phyloP scores from a whole-genome alignment of 2,329 filamentous ascomycete species.

The Penicillium palitans region DNA sequence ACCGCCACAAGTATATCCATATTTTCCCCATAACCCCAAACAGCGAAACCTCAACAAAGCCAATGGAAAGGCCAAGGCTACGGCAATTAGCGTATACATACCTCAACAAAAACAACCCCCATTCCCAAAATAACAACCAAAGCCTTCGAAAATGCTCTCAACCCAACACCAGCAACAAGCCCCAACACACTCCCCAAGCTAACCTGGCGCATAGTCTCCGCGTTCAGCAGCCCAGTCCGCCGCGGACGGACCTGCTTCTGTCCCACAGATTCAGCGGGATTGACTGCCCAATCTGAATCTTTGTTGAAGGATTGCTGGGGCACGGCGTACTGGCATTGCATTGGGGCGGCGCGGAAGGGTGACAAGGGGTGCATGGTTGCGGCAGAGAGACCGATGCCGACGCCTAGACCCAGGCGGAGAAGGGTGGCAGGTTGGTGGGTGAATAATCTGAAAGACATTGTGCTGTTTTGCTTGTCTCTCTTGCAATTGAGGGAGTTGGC shows the following conservation, averaged over 20 bases:
- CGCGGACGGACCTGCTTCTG: conserved; percentile 29
- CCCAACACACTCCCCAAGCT: conserved; percentile 49
- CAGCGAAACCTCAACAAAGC: not conserved
- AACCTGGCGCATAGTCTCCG: conserved; percentile 45
- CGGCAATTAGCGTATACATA: conserved; percentile 24
- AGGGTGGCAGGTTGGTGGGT: conserved; percentile 29
- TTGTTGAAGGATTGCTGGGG: conserved; percentile 11
- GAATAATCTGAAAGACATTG: conserved; percentile 31
- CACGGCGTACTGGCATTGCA: conserved; percentile 41
- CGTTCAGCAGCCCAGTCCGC: conserved; percentile 30
- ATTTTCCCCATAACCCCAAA: not conserved
- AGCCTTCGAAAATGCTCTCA: conserved; percentile 47
- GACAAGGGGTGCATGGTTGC: conserved; percentile 35
- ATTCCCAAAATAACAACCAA: conserved; percentile 47
- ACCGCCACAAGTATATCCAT: not conserved
- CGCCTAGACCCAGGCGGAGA: conserved; percentile 37
- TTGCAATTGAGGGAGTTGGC: conserved; percentile 1
- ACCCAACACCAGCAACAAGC: conserved; percentile 43
- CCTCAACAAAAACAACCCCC: conserved; percentile 47
- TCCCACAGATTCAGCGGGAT: conserved; percentile 22
- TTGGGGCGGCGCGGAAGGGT: conserved; percentile 35
- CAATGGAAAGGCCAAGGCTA: not conserved
- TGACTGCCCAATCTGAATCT: conserved; percentile 29
- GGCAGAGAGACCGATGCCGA: conserved; percentile 36
- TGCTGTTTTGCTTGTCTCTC: conserved; percentile 7